These are phyloP conservation scores for Mucor velutinosus DNA, from an alignment of 371 early-diverging fungal species.

Conservation along the genomic window DNA sequence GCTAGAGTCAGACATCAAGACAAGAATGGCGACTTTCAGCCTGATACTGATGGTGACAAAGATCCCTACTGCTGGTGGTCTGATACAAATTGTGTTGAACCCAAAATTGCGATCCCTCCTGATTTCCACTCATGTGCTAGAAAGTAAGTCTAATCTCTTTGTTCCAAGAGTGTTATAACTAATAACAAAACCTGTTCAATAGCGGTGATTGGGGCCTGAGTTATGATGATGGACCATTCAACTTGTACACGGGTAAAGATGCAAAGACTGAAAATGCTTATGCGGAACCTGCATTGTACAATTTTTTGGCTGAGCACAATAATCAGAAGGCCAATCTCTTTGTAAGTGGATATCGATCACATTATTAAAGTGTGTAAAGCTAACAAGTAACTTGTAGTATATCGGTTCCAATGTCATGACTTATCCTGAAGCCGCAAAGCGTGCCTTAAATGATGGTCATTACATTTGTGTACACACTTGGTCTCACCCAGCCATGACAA, in stretches of 20 bases:
- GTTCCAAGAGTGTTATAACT: no score
- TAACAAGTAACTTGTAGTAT: constrained; percentile 15
- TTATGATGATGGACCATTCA: constrained; percentile 51
- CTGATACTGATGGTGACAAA: constrained; percentile 11
- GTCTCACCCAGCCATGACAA: constrained; percentile 59
- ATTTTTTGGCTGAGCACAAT: constrained; percentile 36
- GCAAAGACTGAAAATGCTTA: constrained; percentile 23
- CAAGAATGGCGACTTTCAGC: constrained; percentile 7
- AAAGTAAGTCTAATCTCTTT: neutral
- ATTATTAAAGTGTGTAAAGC: neutral
- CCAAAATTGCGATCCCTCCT: constrained; percentile 36
- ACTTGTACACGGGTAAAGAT: constrained; percentile 15
- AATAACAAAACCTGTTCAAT: neutral
- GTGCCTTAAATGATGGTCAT: constrained; percentile 48
- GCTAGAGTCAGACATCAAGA: constrained; percentile 22
- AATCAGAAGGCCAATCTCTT: constrained; percentile 19
- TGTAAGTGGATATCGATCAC: constrained; percentile 13
- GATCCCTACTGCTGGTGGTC: constrained; percentile 50
- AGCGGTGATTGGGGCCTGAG: constrained; percentile 47
- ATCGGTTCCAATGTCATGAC: constrained; percentile 46
- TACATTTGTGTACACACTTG: constrained; percentile 54
- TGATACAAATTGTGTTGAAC: constrained; percentile 36
- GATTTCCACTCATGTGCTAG: constrained; percentile 39
- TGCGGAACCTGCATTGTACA: constrained; percentile 47
- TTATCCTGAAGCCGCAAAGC: constrained; percentile 44